phyloP scores from a whole-genome alignment of 2,329 filamentous ascomycete species.

The Alternaria atra region DNA sequence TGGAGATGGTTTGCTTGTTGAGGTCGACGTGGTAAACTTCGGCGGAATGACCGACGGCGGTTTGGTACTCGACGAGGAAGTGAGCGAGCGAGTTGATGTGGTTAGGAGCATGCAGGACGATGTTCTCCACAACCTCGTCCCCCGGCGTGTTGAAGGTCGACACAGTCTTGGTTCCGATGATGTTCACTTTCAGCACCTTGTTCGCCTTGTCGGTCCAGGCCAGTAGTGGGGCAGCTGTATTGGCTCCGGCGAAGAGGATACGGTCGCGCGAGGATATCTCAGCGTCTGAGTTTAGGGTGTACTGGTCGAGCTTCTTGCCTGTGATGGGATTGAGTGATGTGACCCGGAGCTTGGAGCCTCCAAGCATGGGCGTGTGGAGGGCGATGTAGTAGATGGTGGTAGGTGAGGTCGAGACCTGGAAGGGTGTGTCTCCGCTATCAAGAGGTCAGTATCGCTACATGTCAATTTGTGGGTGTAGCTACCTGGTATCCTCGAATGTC shows the following conservation, averaged over 20 bases:
- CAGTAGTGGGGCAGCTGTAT: slow-evolving; percentile 76
- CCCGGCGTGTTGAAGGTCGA: slow-evolving; percentile 56
- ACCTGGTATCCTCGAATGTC: slow-evolving; percentile 75
- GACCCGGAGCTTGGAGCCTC: slow-evolving; percentile 78
- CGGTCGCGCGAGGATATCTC: slow-evolving; percentile 72
- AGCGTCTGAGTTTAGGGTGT: slow-evolving; percentile 75
- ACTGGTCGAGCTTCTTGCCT: slow-evolving; percentile 76
- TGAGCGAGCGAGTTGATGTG: slow-evolving; percentile 76
- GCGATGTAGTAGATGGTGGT: slow-evolving; percentile 79
- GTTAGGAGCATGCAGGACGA: slow-evolving; percentile 76
- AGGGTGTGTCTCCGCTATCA: slow-evolving; percentile 71
- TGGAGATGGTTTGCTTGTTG: slow-evolving; percentile 72
- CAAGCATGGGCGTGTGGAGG: slow-evolving; percentile 71
- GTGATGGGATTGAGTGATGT: slow-evolving; percentile 75
- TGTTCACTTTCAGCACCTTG: slow-evolving; percentile 73
- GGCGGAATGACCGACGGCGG: slow-evolving; percentile 75
- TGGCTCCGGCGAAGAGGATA: slow-evolving; percentile 78
- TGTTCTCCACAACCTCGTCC: slow-evolving; percentile 56
- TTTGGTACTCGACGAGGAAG: slow-evolving; percentile 84
- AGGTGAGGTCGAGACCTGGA: slow-evolving; percentile 76
- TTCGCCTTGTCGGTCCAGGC: slow-evolving; percentile 75
- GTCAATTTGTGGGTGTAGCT: slow-evolving; percentile 7
- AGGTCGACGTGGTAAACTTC: slow-evolving; percentile 86
- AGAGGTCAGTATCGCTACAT: slow-evolving; percentile 19
- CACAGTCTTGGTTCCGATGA: slow-evolving; percentile 64